Evolutionary conservation across 768 basidiomycete genomes (phyloP).

Genomic region (Serpula lacrymans): DNA sequence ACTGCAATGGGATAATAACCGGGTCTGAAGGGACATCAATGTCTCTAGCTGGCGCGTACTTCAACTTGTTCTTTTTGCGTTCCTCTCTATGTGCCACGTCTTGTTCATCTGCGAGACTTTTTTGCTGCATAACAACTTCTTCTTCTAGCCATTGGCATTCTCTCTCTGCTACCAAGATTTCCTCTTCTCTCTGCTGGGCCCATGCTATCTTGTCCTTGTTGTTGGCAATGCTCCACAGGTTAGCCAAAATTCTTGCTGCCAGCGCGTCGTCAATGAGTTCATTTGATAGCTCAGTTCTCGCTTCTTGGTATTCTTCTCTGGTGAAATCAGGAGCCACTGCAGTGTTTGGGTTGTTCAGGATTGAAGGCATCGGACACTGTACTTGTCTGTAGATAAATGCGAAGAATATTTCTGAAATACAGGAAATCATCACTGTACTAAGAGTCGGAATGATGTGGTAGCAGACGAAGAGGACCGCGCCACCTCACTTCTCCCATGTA

Average conservation of each 20-base stretch:
- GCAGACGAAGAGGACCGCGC: not conserved
- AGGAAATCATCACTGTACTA: not conserved
- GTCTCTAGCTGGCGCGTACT: not conserved
- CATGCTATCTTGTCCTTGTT: not conserved
- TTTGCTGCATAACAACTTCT: not conserved
- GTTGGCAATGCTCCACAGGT: slow-evolving; percentile 1
- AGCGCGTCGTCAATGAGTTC: not conserved
- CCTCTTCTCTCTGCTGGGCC: not conserved
- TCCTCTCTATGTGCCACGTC: slow-evolving; percentile 1
- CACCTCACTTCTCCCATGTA: slow-evolving; percentile 1
- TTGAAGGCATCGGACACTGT: not conserved
- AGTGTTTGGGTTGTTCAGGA: not conserved
- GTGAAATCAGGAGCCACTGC: not conserved
- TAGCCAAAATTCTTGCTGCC: not conserved
- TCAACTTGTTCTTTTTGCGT: not conserved
- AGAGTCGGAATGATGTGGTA: not conserved
- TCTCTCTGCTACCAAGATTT: not conserved
- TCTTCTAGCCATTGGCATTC: not conserved
- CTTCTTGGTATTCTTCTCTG: not conserved
- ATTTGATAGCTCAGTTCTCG: not conserved
- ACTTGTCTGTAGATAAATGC: not conserved
- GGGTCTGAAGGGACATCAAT: not conserved
- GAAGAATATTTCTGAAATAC: not conserved
- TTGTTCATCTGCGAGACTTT: slow-evolving; percentile 3
- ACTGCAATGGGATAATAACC: not conserved